Conservation (phyloP, 805 yeast genomes). For the Metschnikowia hibisci region DNA sequence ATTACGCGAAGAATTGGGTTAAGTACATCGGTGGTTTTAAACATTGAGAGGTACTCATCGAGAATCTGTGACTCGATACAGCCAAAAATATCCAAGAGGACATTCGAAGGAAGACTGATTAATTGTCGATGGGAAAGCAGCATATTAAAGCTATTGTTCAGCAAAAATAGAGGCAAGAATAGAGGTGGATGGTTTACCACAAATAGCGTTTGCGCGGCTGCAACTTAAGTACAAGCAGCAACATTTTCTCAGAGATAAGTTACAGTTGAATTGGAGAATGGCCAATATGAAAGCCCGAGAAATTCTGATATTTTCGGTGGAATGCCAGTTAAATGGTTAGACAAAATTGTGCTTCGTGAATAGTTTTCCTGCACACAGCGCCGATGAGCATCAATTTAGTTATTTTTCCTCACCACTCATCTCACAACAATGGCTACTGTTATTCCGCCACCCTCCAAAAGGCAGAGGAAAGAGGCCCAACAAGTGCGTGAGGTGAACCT, state of each 20-base stretch:
- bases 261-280: too few relatives aligned
- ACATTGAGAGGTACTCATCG: background rate
- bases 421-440: constrained; percentile 71
- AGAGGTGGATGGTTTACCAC: background rate
- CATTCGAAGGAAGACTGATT: background rate
- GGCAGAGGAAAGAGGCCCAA: constrained; percentile 80
- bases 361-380: background rate
- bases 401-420: constrained; percentile 4
- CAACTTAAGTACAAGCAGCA: background rate
- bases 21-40: background rate
- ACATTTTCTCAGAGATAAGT: too few relatives aligned
- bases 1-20: constrained; percentile 5
- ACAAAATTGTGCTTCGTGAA: background rate
- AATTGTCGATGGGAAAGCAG: background rate
- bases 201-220: constrained; percentile 3
- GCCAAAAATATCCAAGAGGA: constrained; percentile 3
- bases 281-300: too few relatives aligned
- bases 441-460: constrained; percentile 90
- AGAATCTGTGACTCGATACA: constrained; percentile 1
- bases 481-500: constrained; percentile 69
- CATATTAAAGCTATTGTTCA: constrained; percentile 2
- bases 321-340: too few relatives aligned
- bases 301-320: too few relatives aligned
- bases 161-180: constrained; percentile 1
- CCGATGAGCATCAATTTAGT: constrained; percentile 16